A percentile compares a stretch with the other conserved stretches of the same genome.
Conservation (phyloP, 1,139 yeast genomes). For the Wickerhamiella infanticola region DNA sequence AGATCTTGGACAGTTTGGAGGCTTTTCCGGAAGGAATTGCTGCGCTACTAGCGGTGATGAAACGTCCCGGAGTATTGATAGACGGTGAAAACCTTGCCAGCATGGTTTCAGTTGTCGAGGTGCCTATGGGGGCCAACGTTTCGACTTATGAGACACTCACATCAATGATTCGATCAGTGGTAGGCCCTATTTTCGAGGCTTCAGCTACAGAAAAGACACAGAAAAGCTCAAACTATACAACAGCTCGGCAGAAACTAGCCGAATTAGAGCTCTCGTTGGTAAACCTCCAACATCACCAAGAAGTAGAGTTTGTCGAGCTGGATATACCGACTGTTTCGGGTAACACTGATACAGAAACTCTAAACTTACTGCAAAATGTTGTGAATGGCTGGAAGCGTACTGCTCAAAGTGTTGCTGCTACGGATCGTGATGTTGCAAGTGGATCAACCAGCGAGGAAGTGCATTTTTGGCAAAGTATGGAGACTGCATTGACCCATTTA, state of each 20-base stretch:
- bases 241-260: slow-evolving; percentile 46
- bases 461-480: slow-evolving; percentile 67
- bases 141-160: neutral
- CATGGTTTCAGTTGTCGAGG: neutral
- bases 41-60: neutral
- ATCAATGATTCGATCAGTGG: neutral
- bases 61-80: neutral
- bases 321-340: slow-evolving; percentile 19
- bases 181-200: neutral
- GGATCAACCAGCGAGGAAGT: slow-evolving; percentile 59
- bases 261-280: slow-evolving; percentile 57
- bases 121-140: neutral
- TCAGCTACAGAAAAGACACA: neutral
- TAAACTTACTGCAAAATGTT: slow-evolving; percentile 49
- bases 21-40: neutral
- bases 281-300: slow-evolving; percentile 52
- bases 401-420: slow-evolving; percentile 41
- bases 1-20: neutral
- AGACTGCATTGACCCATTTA: slow-evolving; percentile 40
- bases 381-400: slow-evolving; percentile 64
- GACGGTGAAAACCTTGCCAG: neutral
- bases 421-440: slow-evolving; percentile 36
- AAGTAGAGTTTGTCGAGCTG: slow-evolving; percentile 28
- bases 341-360: slow-evolving; percentile 34
- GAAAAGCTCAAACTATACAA: slow-evolving; percentile 23